phyloP scores from a whole-genome alignment of 345 rosid genomes.

The Lumnitzera littorea region DNA sequence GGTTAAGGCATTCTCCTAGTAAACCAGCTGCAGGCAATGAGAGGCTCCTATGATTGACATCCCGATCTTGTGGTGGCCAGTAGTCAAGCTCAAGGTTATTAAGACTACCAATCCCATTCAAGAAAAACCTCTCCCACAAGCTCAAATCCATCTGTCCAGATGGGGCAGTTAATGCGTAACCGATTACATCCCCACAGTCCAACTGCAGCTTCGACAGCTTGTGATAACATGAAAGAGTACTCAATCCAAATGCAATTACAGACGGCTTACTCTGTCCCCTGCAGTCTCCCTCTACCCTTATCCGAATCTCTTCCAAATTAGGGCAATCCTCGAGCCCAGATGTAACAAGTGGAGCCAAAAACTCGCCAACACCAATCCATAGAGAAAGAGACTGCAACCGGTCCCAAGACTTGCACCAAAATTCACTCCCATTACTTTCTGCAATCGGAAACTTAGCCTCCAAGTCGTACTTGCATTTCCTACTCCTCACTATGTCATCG shows the following conservation, averaged over 20 bases:
- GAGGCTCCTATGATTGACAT: conserved; percentile 75
- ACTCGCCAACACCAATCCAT: conserved; percentile 72
- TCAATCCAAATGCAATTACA: conserved; percentile 53
- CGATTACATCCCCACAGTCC: conserved; percentile 67
- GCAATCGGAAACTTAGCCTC: conserved; percentile 6
- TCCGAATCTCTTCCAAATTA: conserved; percentile 62
- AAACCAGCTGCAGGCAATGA: conserved; percentile 68
- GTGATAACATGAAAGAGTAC: conserved; percentile 49
- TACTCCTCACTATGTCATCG: conserved; percentile 24
- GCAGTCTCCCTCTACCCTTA: conserved; percentile 87
- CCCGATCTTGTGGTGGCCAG: conserved; percentile 92
- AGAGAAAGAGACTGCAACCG: conserved; percentile 56
- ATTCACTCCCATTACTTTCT: conserved; percentile 24
- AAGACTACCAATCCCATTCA: conserved; percentile 55
- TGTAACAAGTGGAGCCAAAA: conserved; percentile 45
- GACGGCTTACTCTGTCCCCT: conserved; percentile 49
- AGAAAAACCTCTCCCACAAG: conserved; percentile 84
- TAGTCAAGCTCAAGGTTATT: conserved; percentile 62
- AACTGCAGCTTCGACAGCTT: conserved; percentile 65
- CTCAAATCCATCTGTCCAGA: conserved; percentile 78
- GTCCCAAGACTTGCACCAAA: conserved; percentile 51
- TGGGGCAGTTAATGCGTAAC: conserved; percentile 71
- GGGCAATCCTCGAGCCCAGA: conserved; percentile 74
- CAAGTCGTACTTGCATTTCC: conserved; percentile 42
- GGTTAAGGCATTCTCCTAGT: conserved; percentile 40